Conservation (phyloP, 2,329 filamentous ascomycete genomes). For the Aplosporella prunicola region DNA sequence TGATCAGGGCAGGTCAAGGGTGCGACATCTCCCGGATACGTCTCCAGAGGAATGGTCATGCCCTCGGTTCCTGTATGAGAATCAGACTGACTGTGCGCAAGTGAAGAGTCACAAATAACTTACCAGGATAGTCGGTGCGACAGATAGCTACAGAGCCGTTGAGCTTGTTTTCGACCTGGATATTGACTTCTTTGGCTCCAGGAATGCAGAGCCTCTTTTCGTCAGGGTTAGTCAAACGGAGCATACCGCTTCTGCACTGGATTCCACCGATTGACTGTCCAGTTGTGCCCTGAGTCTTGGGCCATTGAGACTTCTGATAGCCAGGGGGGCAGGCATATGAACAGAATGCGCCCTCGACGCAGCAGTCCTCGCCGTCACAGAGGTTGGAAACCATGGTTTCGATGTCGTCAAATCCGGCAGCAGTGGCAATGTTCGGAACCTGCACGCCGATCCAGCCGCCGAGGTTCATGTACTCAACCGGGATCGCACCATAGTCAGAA, state of each 20-base stretch:
- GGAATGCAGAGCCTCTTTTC: conserved; percentile 63
- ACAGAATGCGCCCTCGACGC: conserved; percentile 61
- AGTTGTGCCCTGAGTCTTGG: conserved; percentile 62
- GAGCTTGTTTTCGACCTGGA: conserved; percentile 69
- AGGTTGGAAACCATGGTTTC: conserved; percentile 56
- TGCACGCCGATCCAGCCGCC: conserved; percentile 77
- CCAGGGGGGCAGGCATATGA: conserved; percentile 89
- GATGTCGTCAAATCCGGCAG: conserved; percentile 43
- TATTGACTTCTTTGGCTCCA: conserved; percentile 53
- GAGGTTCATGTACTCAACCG: conserved; percentile 58
- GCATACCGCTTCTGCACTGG: conserved; percentile 67
- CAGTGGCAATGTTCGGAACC: conserved; percentile 26
- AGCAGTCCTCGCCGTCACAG: conserved; percentile 46
- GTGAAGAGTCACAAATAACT: conserved; percentile 13
- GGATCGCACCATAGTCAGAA: conserved; percentile 66
- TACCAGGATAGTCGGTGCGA: conserved; percentile 91
- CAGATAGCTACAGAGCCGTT: conserved; percentile 59
- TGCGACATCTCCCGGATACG: conserved; percentile 49
- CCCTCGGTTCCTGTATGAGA: conserved; percentile 55
- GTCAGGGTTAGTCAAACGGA: conserved; percentile 62
- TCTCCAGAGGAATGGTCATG: conserved; percentile 70
- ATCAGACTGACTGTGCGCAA: conserved; percentile 1
- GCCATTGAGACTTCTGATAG: conserved; percentile 91
- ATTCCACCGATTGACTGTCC: conserved; percentile 84
- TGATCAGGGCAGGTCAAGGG: conserved; percentile 68